Conservation (phyloP, 2,329 filamentous ascomycete genomes). For the Plenodomus tracheiphilus region DNA sequence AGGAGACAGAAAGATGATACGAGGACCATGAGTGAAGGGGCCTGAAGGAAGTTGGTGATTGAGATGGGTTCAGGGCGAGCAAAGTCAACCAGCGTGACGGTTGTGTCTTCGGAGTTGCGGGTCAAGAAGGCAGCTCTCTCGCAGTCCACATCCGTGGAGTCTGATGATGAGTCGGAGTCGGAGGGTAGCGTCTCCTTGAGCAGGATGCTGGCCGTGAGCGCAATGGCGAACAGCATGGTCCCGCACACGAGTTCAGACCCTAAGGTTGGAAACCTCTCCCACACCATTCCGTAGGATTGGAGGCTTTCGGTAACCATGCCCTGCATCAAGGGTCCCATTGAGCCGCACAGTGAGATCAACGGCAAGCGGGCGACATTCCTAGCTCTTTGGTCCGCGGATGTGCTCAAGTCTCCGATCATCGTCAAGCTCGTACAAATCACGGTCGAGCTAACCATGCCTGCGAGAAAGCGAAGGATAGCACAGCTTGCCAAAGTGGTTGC, state of each 20-base stretch:
- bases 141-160: conserved; percentile 42
- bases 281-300: conserved; percentile 48
- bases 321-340: conserved; percentile 51
- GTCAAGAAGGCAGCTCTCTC: conserved; percentile 54
- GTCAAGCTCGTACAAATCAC: conserved; percentile 51
- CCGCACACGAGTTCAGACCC: conserved; percentile 51
- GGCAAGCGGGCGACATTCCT: conserved; percentile 50
- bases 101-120: conserved; percentile 41
- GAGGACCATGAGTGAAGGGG: conserved; percentile 51
- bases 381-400: conserved; percentile 41
- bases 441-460: conserved; percentile 50
- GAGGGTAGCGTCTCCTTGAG: conserved; percentile 47
- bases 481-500: conserved; percentile 49
- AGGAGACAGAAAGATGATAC: conserved; percentile 57
- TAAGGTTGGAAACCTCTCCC: conserved; percentile 49
- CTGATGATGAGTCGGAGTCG: conserved; percentile 20
- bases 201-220: conserved; percentile 44
- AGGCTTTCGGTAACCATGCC: conserved; percentile 48
- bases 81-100: conserved; percentile 37
- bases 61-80: conserved; percentile 49
- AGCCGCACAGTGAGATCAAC: conserved; percentile 51
- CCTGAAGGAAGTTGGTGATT: conserved; percentile 50
- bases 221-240: conserved; percentile 47
- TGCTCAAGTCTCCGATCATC: conserved; percentile 53
- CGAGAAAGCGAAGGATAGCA: conserved; percentile 49